Evolutionary conservation across 2,329 filamentous ascomycete genomes (phyloP).

Genomic region (Alternaria burnsii): DNA sequence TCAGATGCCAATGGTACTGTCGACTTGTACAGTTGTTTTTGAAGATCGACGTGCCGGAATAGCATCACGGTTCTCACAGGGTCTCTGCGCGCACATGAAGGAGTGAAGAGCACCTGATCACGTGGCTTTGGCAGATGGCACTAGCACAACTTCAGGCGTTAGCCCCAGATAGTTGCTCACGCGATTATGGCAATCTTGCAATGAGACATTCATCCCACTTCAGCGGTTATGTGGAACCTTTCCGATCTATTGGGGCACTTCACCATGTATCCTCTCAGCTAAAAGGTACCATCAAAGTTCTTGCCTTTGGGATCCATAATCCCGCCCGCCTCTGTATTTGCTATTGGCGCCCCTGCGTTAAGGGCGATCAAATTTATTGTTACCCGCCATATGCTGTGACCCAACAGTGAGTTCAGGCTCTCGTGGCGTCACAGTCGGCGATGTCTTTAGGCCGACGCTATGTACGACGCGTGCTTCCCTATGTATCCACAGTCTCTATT

Average conservation of each 20-base stretch:
- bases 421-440: conserved; percentile 24
- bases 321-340: conserved; percentile 19
- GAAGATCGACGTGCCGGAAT: neutral
- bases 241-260: conserved; percentile 1
- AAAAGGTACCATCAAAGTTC: conserved; percentile 4
- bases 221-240: conserved; percentile 4
- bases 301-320: conserved; percentile 13
- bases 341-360: conserved; percentile 22
- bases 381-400: conserved; percentile 22
- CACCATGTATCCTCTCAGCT: neutral
- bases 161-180: conserved; percentile 5
- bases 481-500: conserved; percentile 11
- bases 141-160: neutral
- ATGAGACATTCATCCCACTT: conserved; percentile 21
- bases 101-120: conserved; percentile 1
- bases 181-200: conserved; percentile 9
- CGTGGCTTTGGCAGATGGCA: neutral
- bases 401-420: conserved; percentile 22
- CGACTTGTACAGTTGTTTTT: conserved; percentile 7
- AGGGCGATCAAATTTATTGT: conserved; percentile 18
- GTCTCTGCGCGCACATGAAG: neutral
- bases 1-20: neutral
- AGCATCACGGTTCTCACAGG: conserved; percentile 5
- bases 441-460: conserved; percentile 18
- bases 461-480: conserved; percentile 4